A percentile compares a stretch with the other conserved stretches of the same genome.
phyloP scores from a whole-genome alignment of 495 filamentous ascomycete species.

The Neurospora cerealis region DNA sequence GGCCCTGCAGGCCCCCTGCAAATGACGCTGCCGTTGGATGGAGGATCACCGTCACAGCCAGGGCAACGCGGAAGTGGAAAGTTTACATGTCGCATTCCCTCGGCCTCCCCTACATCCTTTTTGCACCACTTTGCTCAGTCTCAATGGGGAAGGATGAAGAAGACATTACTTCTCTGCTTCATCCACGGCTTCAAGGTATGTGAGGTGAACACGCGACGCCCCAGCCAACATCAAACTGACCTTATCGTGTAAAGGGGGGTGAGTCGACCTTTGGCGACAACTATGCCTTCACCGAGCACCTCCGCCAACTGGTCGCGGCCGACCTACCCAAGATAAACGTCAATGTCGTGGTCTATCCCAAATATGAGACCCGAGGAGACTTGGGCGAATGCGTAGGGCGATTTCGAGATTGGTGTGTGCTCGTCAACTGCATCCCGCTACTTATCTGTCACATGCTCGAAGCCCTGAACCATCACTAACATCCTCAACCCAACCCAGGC shows the following conservation, averaged over 20 bases:
- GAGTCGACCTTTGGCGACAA: slow-evolving; percentile 72
- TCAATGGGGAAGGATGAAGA: slow-evolving; percentile 57
- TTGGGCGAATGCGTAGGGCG: slow-evolving; percentile 65
- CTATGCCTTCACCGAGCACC: slow-evolving; percentile 58
- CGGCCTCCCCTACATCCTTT: neutral
- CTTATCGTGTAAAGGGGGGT: slow-evolving; percentile 49
- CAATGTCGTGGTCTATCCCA: slow-evolving; percentile 66
- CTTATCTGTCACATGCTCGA: neutral
- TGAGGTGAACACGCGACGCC: neutral
- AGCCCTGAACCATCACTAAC: neutral
- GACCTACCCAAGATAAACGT: slow-evolving; percentile 68
- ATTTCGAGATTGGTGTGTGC: slow-evolving; percentile 73
- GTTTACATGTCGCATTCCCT: neutral
- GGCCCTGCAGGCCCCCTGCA: neutral
- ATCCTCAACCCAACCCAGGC: slow-evolving; percentile 38
- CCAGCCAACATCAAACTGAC: neutral
- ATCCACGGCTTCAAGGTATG: slow-evolving; percentile 95
- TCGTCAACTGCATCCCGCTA: neutral
- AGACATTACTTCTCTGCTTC: slow-evolving; percentile 82
- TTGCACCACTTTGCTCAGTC: neutral
- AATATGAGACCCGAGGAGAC: slow-evolving; percentile 86
- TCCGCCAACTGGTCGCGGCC: slow-evolving; percentile 58
- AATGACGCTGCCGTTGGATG: neutral
- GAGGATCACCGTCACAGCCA: neutral
- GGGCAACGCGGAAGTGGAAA: neutral